Evolutionary conservation across 2,329 filamentous ascomycete species (phyloP), one percentile per base, ranked within the genome.

Genomic region (Penicillium sp.): DNA sequence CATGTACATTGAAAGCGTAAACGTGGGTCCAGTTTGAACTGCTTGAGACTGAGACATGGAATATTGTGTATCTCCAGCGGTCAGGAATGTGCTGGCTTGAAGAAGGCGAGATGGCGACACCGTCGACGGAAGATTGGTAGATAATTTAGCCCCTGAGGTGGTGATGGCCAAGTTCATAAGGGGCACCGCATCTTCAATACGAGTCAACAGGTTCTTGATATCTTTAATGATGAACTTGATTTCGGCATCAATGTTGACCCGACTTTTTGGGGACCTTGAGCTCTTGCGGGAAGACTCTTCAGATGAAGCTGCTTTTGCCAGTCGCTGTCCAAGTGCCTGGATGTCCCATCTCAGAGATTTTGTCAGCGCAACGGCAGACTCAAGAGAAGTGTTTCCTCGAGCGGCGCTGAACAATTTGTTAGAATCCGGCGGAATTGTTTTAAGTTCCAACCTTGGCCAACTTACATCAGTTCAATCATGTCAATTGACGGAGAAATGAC

Each of bases 91-190:
- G 70, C 93, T 98, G 19, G 95, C 93, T 75, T 99, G 95, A 37
- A 98, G 79, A 43, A 99, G 78, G 42, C 95, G 85, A 4, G 93
- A 97, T 1, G 93, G 93, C 1, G 93, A 98, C 45, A 98, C 90
- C 10, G 89, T 89, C 1, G 89, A 81, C 0, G 92, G 91, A 27
- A 97, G 80, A 3, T 87, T 88, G 0, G 90, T 90, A 0, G 91
- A 92, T 29, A 98, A 80, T 57, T 86, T 96, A 55, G 93, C 92
- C 0, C 95, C 95, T 1, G 93, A 97, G 1, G 93, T 93, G 1
- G 92, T 95, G 63, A 99, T 96, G 54, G 95, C 95, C 27, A 99
- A 82, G 67, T 95, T 96, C 71, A 99, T 89, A 3, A 96, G 80
- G 0, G 93, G 93, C 11, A 98, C 91, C 13, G 93, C 90, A 73